These are phyloP conservation scores for Leishmania arabica DNA, from an alignment of 208 protist species.

Conservation along the genomic window DNA sequence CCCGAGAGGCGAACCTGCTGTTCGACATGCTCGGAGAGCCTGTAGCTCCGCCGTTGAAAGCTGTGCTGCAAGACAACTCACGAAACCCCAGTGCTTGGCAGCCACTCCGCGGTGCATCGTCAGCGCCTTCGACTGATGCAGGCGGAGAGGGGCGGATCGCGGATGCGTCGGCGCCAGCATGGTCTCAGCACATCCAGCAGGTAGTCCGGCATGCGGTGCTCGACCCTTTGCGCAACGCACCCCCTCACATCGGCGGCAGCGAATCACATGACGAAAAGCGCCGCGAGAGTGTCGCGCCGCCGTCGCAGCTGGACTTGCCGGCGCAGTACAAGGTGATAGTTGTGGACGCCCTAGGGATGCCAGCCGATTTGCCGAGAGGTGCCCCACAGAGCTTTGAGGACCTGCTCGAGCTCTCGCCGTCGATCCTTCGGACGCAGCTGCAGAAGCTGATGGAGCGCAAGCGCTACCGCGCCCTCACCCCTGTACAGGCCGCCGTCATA, in stretches of 20 bases:
- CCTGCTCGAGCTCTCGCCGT: slow-evolving; percentile 49
- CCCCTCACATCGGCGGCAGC: not conserved
- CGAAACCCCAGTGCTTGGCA: not conserved
- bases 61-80: not conserved
- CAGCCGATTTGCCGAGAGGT: slow-evolving; percentile 43
- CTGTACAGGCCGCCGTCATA: slow-evolving; percentile 59
- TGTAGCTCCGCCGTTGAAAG: not conserved
- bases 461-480: slow-evolving; percentile 49
- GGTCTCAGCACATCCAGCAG: slow-evolving; percentile 31
- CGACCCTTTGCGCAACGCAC: slow-evolving; percentile 2
- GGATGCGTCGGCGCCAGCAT: not conserved
- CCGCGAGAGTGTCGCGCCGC: slow-evolving; percentile 1
- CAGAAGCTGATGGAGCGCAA: slow-evolving; percentile 34
- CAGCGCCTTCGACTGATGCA: not conserved
- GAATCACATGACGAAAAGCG: not conserved
- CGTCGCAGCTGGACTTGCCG: slow-evolving; percentile 1
- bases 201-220: slow-evolving; percentile 37
- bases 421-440: slow-evolving; percentile 45
- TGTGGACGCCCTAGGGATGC: slow-evolving; percentile 80
- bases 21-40: slow-evolving; percentile 10
- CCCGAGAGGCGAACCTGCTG: slow-evolving; percentile 9
- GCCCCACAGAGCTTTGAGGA: slow-evolving; percentile 58
- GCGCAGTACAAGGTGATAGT: slow-evolving; percentile 54
- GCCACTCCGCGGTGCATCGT: not conserved
- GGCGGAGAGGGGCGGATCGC: not conserved